Base-by-base conservation (phyloP, 1,139 yeast species). In the Geotrichum europaeum region DNA sequence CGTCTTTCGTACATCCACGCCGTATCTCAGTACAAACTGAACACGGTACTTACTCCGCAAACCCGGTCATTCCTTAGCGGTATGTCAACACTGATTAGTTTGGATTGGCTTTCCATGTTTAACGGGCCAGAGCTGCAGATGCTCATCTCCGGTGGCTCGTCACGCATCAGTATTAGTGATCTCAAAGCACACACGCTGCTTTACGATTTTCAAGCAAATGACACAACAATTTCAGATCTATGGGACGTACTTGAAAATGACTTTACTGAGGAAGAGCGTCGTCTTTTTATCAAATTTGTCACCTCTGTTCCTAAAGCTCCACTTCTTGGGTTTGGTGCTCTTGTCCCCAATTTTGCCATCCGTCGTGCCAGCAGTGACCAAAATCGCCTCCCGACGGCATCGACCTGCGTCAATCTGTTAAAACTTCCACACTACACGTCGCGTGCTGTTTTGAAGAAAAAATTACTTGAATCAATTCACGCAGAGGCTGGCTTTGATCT, bases 271-370 rank as follows among this genome's bases (percentile, higher is more conserved):
- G 81, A 80, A 22, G 89, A 90, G 62, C 78, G 84, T 65, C 78
- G 82, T 36, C 81, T 82, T 64, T 80, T 94, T 62, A 75, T 92
- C 49, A 87, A 89, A 70, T 94, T 91, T 76, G 97, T 89, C 28
- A 94, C 98, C 0, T 88, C 97, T 0, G 96, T 90, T 1, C 85
- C 96, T 1, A 81, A 94, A 64, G 96, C 97, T 0, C 99, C 99
- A 1, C 76, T 94, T 47, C 78, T 89, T 34, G 99, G 99, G 0
- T 94, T 94, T 72, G 78, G 80, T 2, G 83, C 85, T 7, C 77
- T 95, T 58, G 76, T 75, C 47, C 99, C 99, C 0, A 79, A 78
- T 61, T 91, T 94, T 75, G 96, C 96, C 1, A 87, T 94, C 55
- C 75, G 90, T 56, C 84, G 85, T 67, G 81, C 87, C 1, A 96